Base-by-base conservation (phyloP, 2,329 filamentous ascomycete genomes). In the Magnaporthiopsis rhizophila region DNA sequence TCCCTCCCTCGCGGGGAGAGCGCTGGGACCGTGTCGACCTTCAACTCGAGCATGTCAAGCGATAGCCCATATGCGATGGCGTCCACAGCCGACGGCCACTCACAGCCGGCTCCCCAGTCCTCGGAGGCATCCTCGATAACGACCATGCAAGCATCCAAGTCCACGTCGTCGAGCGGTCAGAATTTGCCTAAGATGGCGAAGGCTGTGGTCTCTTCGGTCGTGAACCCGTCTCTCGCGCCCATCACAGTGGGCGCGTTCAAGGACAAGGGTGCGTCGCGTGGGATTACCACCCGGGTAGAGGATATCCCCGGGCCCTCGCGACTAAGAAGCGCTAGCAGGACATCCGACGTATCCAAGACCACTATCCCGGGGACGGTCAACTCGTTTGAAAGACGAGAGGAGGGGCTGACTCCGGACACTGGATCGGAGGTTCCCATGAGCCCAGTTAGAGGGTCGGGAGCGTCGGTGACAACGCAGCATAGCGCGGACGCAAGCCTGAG, bases 51-150 rank as follows among this genome's bases (percentile, higher is more conserved):
- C 13, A 62, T 69, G 3, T 70, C 72, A 3, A 74, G 74, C 6
- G 77, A 79, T 30, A 65, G 67, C 2, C 71, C 72, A 12, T 69
- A 74, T 8, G 71, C 77, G 21, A 75, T 77, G 59, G 70, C 74
- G n/a, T 75, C 79, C 13, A 73, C 75, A 0, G 69, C 70, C n/a
- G 80, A 84, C 28, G 72, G 72, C 64, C 76, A 78, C 62, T 74
- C 78, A 11, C 77, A 80, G 36, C 45, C 18, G 45, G 69, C 73
- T 28, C 72, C 76, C 13, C 75, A 75, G 62, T 77, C 79, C 0
- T 78, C 81, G n/a, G 84, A 80, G 65, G 72, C 80, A 7, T 79
- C 80, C 12, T 81, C 82, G 12, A 76, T 80, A 58, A 76, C 78
- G n/a, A 77, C 81, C 15, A 74, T 80, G 66, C 73, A 79, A 2